Base-by-base conservation (phyloP, 164 flowering plant genomes). In the Vitis cinerea region DNA sequence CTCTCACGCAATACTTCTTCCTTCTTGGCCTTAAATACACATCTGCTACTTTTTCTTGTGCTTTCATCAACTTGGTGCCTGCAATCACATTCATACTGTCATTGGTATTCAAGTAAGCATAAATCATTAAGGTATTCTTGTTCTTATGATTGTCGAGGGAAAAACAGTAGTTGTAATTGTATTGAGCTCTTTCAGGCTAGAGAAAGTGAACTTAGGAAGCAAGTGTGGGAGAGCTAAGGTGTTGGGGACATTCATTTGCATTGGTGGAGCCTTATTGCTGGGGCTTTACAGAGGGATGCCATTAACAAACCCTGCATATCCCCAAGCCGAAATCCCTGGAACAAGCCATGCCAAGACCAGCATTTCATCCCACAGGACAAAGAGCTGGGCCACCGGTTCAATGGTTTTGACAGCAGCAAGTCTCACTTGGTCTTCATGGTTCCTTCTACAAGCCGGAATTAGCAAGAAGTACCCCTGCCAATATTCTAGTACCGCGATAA, bases 351-450 rank as follows among this genome's bases (percentile, higher is more conserved):
- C 29, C 19, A 48, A 50, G 19, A 16, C 17, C n/a, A 53, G 29
- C 17, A 54, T 19, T 63, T 51, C 67, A 3, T 48, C 52, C 10
- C 68, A 74, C 17, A 74, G 55, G 67, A 66, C 59, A 1, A 61
- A 76, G 48, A 73, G 71, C n/a, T 83, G 87, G 91, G 74, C 71
- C 0, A 13, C 82, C 8, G 98, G 98, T 8, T 75, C 89, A 3
- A 15, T 86, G 7, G 64, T 84, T 55, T 74, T 87, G 69, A 10
- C 74, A 13, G 77, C 74, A 15, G 86, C 86, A 61, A 69, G 77
- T 52, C 15, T 82, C 27, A 16, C 69, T 14, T 92, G 92, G 94
- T 83, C 94, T 50, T 84, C 88, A 2, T 92, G 98, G 98, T 90
- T 89, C 70, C 80, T 88, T 50, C 15, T 89, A 23, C 98, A 92